A percentile compares a stretch with the other conserved stretches of the same genome.
These are phyloP conservation scores for Phyllostachys edulis DNA, from an alignment of 176 grass and related monocot genomes.

Conservation along the genomic window DNA sequence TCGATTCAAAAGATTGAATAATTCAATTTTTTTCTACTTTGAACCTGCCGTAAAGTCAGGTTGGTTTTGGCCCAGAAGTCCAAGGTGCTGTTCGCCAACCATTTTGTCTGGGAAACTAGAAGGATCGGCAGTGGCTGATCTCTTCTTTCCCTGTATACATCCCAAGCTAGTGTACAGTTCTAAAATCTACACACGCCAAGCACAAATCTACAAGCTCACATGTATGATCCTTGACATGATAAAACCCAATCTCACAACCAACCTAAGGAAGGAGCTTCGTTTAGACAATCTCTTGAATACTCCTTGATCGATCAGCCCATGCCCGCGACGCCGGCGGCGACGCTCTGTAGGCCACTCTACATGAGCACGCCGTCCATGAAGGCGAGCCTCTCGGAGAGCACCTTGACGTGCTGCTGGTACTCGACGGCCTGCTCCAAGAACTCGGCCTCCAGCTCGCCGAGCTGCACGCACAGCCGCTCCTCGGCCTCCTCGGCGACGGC, in stretches of 20 bases:
- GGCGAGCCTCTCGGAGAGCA: slow-evolving; percentile 64
- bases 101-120: background rate
- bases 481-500: slow-evolving; percentile 66
- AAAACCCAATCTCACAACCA: background rate
- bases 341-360: slow-evolving; percentile 8
- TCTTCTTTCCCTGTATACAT: background rate
- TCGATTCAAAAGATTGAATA: background rate
- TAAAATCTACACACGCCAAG: background rate
- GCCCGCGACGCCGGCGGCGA: slow-evolving; percentile 1
- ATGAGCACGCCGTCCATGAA: slow-evolving; percentile 40
- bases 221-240: background rate
- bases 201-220: background rate
- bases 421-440: slow-evolving; percentile 45
- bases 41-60: background rate
- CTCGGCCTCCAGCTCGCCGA: slow-evolving; percentile 81
- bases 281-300: too few relatives aligned
- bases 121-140: background rate
- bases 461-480: slow-evolving; percentile 72
- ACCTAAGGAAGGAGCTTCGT: background rate
- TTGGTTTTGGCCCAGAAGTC: background rate
- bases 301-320: background rate
- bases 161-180: background rate
- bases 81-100: background rate
- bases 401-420: slow-evolving; percentile 53
- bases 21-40: background rate